Conservation (phyloP, 2,329 filamentous ascomycete species). For the Hypoxylon sp. region DNA sequence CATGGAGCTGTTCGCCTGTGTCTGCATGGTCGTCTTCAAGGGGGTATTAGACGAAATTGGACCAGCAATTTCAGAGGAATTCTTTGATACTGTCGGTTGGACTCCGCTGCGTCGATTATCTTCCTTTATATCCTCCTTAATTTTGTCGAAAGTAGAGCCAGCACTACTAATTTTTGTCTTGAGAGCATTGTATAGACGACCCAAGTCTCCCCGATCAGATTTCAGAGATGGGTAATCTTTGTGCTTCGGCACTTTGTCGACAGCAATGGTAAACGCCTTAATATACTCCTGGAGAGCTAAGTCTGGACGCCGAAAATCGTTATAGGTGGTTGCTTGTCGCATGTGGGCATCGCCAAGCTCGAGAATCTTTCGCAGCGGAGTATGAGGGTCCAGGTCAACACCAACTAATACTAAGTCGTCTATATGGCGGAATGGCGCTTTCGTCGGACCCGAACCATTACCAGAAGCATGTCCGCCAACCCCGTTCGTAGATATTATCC, state of each 20-base stretch:
- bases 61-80: constrained; percentile 24
- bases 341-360: constrained; percentile 68
- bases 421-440: constrained; percentile 65
- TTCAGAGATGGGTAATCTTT: constrained; percentile 79
- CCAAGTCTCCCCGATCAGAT: constrained; percentile 65
- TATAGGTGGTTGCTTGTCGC: constrained; percentile 72
- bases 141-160: constrained; percentile 66
- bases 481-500: constrained; percentile 18
- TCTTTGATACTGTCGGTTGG: constrained; percentile 57
- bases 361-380: constrained; percentile 69
- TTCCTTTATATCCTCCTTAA: constrained; percentile 75
- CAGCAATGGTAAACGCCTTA: constrained; percentile 82
- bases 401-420: constrained; percentile 66
- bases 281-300: constrained; percentile 88
- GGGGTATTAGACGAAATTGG: constrained; percentile 44
- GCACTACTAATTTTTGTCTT: constrained; percentile 66
- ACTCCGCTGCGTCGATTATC: constrained; percentile 76
- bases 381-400: constrained; percentile 64
- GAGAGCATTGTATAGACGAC: constrained; percentile 65
- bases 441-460: constrained; percentile 43
- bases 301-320: constrained; percentile 77
- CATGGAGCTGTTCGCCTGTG: neutral
- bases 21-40: constrained; percentile 29
- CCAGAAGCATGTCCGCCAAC: constrained; percentile 30
- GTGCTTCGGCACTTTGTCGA: constrained; percentile 82